A percentile compares a stretch with the other conserved stretches of the same genome.
These are phyloP conservation scores for Circinella minor DNA, from an alignment of 371 early-diverging fungal species.

Conservation along the genomic window DNA sequence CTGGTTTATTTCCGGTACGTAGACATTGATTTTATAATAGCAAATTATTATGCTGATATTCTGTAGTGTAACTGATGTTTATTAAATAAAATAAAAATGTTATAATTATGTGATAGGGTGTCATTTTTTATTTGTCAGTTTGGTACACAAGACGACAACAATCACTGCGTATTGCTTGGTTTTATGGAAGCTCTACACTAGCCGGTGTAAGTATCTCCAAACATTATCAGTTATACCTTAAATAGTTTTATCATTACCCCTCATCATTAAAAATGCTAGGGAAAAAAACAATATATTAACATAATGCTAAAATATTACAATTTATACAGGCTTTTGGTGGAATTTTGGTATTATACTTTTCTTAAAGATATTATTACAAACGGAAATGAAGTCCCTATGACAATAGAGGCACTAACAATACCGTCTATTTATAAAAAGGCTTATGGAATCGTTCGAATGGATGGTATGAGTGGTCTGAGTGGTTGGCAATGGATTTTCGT, in stretches of 20 bases:
- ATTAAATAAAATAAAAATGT: no score
- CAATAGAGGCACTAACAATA: background rate
- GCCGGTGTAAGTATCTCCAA: slow-evolving; percentile 60
- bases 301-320: no score
- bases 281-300: no score
- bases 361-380: background rate
- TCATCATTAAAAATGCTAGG: no score
- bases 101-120: slow-evolving; percentile 13
- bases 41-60: no score
- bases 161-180: slow-evolving; percentile 73
- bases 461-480: slow-evolving; percentile 45
- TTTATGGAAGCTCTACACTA: slow-evolving; percentile 64
- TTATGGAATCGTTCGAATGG: slow-evolving; percentile 62
- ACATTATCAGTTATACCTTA: no score
- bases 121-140: slow-evolving; percentile 53
- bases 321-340: slow-evolving; percentile 50
- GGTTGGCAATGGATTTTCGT: slow-evolving; percentile 80
- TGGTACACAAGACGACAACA: slow-evolving; percentile 64
- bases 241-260: no score
- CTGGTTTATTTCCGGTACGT: background rate
- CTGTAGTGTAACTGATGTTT: no score
- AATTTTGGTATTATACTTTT: slow-evolving; percentile 34
- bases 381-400: no score
- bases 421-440: slow-evolving; percentile 32
- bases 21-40: background rate